phyloP scores from a whole-genome alignment of 192 early-diverging fungal genomes.

The Coemansia sp. region DNA sequence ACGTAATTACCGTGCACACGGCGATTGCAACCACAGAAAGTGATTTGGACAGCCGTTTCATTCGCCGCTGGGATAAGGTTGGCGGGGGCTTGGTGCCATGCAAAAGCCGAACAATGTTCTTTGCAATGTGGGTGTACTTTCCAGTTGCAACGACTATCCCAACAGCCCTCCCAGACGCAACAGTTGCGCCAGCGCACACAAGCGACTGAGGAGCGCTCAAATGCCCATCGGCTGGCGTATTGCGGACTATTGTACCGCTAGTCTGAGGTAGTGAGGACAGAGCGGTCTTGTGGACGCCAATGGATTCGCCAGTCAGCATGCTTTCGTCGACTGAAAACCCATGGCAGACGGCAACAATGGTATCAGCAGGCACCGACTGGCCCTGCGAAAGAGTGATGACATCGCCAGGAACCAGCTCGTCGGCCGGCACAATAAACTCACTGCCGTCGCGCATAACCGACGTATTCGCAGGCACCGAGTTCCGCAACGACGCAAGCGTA shows the following conservation, averaged over 20 bases:
- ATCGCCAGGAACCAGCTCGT: conserved; percentile 63
- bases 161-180: conserved; percentile 31
- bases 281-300: conserved; percentile 29
- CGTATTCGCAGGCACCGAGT: conserved; percentile 37
- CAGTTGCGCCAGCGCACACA: conserved; percentile 41
- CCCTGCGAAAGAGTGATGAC: conserved; percentile 80
- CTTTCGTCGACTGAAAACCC: conserved; percentile 81
- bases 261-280: conserved; percentile 3
- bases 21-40: conserved; percentile 22
- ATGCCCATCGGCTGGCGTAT: conserved; percentile 1
- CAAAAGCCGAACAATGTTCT: conserved; percentile 12
- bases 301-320: conserved; percentile 86
- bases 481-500: conserved; percentile 27
- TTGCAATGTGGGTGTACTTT: conserved; percentile 20
- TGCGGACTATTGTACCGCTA: neutral
- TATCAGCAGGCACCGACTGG: conserved; percentile 89
- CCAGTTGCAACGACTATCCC: conserved; percentile 41
- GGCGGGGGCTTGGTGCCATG: conserved; percentile 11
- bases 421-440: conserved; percentile 29
- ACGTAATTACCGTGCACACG: conserved; percentile 22
- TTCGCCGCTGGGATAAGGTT: conserved; percentile 27
- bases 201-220: conserved; percentile 13
- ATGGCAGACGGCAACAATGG: conserved; percentile 69
- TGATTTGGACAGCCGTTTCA: conserved; percentile 20
- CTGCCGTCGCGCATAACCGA: conserved; percentile 34